phyloP scores from a whole-genome alignment of 2,329 filamentous ascomycete genomes.

The Ophiosphaerella herpotricha region DNA sequence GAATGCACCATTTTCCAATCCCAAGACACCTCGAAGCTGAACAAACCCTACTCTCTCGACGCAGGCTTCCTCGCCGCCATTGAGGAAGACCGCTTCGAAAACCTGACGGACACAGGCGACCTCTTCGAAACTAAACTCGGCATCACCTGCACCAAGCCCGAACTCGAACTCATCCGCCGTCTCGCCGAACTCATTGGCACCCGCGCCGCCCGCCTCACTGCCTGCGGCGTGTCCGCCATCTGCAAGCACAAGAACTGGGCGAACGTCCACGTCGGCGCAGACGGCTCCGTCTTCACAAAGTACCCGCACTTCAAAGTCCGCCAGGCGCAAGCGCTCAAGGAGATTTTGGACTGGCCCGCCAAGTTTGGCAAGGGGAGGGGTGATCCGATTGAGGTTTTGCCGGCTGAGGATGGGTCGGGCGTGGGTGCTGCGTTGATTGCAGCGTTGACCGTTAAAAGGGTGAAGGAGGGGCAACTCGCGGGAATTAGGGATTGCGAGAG shows the following conservation, averaged over 20 bases:
- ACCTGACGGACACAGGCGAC: slow-evolving; percentile 85
- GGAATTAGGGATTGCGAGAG: slow-evolving; percentile 60
- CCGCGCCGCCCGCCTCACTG: slow-evolving; percentile 87
- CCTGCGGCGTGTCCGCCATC: slow-evolving; percentile 94
- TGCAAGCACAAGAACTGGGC: slow-evolving; percentile 93
- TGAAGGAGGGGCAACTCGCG: slow-evolving; percentile 62
- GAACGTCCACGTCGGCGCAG: slow-evolving; percentile 90
- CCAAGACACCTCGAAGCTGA: slow-evolving; percentile 79
- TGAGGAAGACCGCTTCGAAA: slow-evolving; percentile 95
- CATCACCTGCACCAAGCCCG: slow-evolving; percentile 71
- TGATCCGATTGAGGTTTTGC: slow-evolving; percentile 81
- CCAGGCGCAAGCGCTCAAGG: slow-evolving; percentile 83
- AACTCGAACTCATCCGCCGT: slow-evolving; percentile 87
- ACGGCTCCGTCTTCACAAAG: slow-evolving; percentile 98
- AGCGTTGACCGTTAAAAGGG: slow-evolving; percentile 66
- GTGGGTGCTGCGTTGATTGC: slow-evolving; percentile 97
- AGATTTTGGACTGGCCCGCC: slow-evolving; percentile 92
- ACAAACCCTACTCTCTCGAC: slow-evolving; percentile 87
- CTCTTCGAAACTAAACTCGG: slow-evolving; percentile 77
- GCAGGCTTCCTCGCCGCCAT: slow-evolving; percentile 91
- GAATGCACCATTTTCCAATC: slow-evolving; percentile 74
- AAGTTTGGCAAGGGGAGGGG: slow-evolving; percentile 68
- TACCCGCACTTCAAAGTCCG: slow-evolving; percentile 97
- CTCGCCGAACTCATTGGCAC: slow-evolving; percentile 94
- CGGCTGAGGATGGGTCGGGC: slow-evolving; percentile 93